Base-by-base conservation (phyloP, 306 rosid species). In the Quercus robur region DNA sequence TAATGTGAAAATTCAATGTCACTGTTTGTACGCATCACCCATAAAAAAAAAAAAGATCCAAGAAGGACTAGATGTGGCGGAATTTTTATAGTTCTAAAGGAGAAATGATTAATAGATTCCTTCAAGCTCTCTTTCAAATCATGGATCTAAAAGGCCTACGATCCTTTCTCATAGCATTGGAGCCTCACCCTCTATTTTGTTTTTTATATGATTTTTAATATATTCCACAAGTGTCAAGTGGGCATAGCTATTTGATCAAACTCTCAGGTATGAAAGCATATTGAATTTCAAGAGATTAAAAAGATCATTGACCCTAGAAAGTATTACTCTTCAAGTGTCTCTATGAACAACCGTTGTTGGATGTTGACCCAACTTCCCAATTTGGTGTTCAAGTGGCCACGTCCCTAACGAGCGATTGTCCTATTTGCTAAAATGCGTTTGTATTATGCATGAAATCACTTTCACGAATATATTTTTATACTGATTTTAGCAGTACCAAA, bases 81-180 rank as follows among this genome's bases (percentile, higher is more conserved):
- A 75, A 70, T 59, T 18, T 49, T 76, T 67, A 26, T 55, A 51
- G 58, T 86, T 82, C 77, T 67, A 78, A 73, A 85, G 80, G 51
- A 71, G 86, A 80, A 81, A 87, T 85, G 70, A 84, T 86, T 83
- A 72, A 71, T 56, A 79, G 82, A 76, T 83, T 79, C 86, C 73
- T 66, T 81, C 84, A 52, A 38, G 46, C 70, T 73, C 80, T 78
- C 82, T 79, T 74, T 87, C 86, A 86, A 82, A 84, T 82, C 91
- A 90, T 79, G 75, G 56, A 77, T 30, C 81, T 63, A 71, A 9
- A 78, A 61, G 82, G 72, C 67, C 28, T 61, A 61, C 12, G 80
- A 18, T 64, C 61, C 61, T 49, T 64, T 83, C 14, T 66, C n/a
- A 64, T 19, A 75, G 71, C 78, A 55, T 44, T 72, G 72, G 78